A percentile compares a stretch with the other conserved stretches of the same genome.
phyloP scores from a whole-genome alignment of 1,284 basidiomycete genomes.

The Gomphus sp. region DNA sequence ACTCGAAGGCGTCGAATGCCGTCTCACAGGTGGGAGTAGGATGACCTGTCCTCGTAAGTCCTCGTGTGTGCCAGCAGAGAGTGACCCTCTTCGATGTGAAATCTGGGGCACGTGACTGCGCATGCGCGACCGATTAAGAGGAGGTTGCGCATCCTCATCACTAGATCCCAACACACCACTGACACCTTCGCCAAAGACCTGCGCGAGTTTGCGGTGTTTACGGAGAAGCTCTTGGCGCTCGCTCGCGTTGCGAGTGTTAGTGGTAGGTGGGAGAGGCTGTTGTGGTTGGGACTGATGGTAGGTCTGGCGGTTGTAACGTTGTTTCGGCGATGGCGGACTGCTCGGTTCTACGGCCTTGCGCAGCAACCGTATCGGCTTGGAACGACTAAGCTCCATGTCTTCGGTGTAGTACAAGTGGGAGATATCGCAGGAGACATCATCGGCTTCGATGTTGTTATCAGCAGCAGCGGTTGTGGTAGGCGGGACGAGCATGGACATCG shows the following conservation, averaged over 20 bases:
- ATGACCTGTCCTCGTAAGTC: not conserved
- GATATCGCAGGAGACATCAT: no score
- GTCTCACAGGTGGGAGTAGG: conserved; percentile 16
- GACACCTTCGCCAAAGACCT: conserved; percentile 64
- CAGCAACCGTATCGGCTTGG: not conserved
- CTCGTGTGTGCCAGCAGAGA: not conserved
- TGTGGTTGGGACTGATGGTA: not conserved
- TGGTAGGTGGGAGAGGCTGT: conserved; percentile 39
- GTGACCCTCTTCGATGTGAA: not conserved
- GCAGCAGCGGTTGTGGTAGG: not conserved
- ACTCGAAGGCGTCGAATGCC: conserved; percentile 43
- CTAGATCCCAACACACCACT: conserved; percentile 17
- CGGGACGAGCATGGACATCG: not conserved
- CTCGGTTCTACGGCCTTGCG: conserved; percentile 6
- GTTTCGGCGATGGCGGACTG: conserved; percentile 11
- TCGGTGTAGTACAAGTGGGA: not conserved
- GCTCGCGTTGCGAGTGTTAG: conserved; percentile 53
- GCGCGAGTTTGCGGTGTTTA: conserved; percentile 68
- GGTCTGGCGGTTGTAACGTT: not conserved
- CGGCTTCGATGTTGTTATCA: not conserved
- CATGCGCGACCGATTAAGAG: not conserved
- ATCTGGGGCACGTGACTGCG: no score
- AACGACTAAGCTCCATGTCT: conserved; percentile 15
- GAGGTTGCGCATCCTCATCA: not conserved
- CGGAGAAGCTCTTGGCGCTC: conserved; percentile 66